Percentiles rank a stretch among this genome's conserved stretches.
phyloP scores from a whole-genome alignment of 768 basidiomycete species.

The Kwoniella europaea region DNA sequence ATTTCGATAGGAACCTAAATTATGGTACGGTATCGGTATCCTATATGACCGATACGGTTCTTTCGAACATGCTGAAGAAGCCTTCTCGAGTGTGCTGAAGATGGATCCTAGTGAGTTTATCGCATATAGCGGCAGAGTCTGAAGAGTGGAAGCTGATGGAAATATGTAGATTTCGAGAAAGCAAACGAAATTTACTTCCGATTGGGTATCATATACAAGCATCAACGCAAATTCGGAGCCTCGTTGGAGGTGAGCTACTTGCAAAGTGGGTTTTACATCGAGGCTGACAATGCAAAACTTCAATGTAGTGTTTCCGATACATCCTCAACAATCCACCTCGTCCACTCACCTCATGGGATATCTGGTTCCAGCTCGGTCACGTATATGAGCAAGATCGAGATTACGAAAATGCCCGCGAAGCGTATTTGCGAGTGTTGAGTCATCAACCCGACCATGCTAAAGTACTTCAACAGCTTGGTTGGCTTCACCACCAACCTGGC shows the following conservation, averaged over 20 bases:
- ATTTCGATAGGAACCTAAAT: conserved; percentile 84
- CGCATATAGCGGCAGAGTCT: neutral
- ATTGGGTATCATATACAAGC: conserved; percentile 98
- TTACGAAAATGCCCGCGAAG: conserved; percentile 85
- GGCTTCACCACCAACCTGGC: conserved; percentile 95
- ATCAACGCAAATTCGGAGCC: conserved; percentile 90
- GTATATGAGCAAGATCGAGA: conserved; percentile 98
- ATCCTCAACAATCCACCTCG: conserved; percentile 94
- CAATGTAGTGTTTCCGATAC: conserved; percentile 79
- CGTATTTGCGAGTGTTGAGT: conserved; percentile 90
- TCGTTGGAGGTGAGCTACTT: conserved; percentile 65
- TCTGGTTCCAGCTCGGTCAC: conserved; percentile 99
- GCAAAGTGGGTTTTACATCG: neutral
- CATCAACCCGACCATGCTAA: conserved; percentile 96
- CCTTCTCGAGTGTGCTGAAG: conserved; percentile 90
- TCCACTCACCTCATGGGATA: conserved; percentile 94
- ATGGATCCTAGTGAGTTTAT: conserved; percentile 86
- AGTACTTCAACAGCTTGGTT: conserved; percentile 95
- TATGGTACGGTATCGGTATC: conserved; percentile 99
- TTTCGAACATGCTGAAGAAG: conserved; percentile 97
- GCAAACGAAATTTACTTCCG: conserved; percentile 98
- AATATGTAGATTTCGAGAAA: conserved; percentile 84
- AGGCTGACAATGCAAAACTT: neutral
- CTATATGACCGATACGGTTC: conserved; percentile 98
- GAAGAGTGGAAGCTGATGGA: neutral